Evolutionary conservation across 179 eudicot genomes (phyloP).

Genomic region (Drosera spatulata): DNA sequence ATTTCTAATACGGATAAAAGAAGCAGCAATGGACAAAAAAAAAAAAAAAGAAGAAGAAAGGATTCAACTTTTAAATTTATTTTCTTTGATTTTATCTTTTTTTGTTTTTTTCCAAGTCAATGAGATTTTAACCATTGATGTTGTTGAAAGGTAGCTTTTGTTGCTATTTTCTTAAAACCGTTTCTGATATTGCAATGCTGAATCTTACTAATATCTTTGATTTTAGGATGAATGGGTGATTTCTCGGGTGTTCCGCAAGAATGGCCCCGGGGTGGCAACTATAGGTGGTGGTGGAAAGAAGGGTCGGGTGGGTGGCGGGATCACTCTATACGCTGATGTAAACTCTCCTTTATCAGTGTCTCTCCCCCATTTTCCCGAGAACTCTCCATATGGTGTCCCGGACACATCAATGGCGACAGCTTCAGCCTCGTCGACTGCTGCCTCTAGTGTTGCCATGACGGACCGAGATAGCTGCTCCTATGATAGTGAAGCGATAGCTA

Average conservation of each 20-base stretch:
- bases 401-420: slow-evolving; percentile 5
- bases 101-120: too few relatives aligned
- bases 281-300: slow-evolving; percentile 33
- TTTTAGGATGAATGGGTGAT: slow-evolving; percentile 91
- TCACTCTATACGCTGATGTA: slow-evolving; percentile 32
- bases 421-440: slow-evolving; percentile 16
- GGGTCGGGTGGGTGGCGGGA: slow-evolving; percentile 6
- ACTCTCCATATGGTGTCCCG: slow-evolving; percentile 22
- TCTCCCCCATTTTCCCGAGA: slow-evolving; percentile 66
- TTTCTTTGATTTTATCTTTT: too few relatives aligned
- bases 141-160: too few relatives aligned
- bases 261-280: slow-evolving; percentile 20
- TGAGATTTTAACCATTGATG: too few relatives aligned
- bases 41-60: too few relatives aligned
- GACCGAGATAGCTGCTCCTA: slow-evolving; percentile 33
- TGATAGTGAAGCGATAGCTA: slow-evolving; percentile 8
- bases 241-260: slow-evolving; percentile 79
- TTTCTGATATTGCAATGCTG: too few relatives aligned
- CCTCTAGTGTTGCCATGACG: slow-evolving; percentile 11
- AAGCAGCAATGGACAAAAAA: too few relatives aligned
- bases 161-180: too few relatives aligned
- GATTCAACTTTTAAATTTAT: too few relatives aligned
- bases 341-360: slow-evolving; percentile 51
- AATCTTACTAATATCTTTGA: too few relatives aligned
- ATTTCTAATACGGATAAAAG: too few relatives aligned